These are phyloP conservation scores for Alternaria brassicae DNA, from an alignment of 2,329 filamentous ascomycete species.

Conservation along the genomic window DNA sequence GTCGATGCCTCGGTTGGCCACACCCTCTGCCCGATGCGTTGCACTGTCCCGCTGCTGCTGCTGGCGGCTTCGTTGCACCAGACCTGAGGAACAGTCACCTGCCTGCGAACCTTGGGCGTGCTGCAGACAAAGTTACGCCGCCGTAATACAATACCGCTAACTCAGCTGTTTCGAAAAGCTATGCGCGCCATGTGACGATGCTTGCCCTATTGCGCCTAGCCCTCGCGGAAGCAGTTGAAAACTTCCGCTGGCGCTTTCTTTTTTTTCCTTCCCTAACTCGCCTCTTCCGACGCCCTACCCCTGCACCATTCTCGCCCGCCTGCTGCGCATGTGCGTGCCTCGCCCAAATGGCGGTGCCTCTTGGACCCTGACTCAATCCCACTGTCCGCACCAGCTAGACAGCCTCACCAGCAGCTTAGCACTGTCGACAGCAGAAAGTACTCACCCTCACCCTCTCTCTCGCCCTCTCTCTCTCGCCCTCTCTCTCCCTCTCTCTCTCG, in stretches of 20 bases:
- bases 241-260: conserved; percentile 26
- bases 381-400: conserved; percentile 14
- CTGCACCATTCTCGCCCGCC: conserved; percentile 25
- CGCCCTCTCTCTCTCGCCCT: no score
- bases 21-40: conserved; percentile 1
- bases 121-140: conserved; percentile 14
- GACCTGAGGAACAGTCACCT: conserved; percentile 24
- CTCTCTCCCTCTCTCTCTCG: no score
- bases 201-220: conserved; percentile 1
- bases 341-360: conserved; percentile 24
- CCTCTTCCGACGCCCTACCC: conserved; percentile 24
- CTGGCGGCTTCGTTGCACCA: conserved; percentile 22
- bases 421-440: background rate
- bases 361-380: conserved; percentile 23
- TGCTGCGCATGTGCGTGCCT: conserved; percentile 24
- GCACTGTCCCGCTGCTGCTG: background rate
- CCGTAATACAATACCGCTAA: conserved; percentile 33
- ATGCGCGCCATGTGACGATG: conserved; percentile 26
- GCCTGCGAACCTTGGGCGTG: conserved; percentile 8
- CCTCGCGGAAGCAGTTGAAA: conserved; percentile 23
- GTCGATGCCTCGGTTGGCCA: background rate
- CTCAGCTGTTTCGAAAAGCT: conserved; percentile 34
- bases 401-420: conserved; percentile 19
- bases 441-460: no score
- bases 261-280: conserved; percentile 28